These are phyloP conservation scores for Solanum chacoense DNA, from an alignment of 305 asterid species.

Conservation along the genomic window DNA sequence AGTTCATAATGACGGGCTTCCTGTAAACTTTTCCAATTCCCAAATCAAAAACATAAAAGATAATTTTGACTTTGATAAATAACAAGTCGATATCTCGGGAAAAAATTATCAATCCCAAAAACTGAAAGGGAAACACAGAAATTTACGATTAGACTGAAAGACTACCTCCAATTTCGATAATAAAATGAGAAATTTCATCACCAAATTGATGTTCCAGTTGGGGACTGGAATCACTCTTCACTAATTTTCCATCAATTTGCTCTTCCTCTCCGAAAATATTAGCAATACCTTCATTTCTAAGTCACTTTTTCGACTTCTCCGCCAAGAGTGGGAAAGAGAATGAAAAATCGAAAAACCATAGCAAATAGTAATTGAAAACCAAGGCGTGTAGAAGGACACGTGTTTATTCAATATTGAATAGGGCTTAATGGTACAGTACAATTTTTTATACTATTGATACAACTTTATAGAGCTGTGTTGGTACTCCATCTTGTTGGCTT, in stretches of 20 bases:
- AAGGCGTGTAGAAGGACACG: neutral
- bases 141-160: neutral
- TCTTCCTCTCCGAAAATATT: neutral
- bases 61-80: neutral
- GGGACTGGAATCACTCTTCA: neutral
- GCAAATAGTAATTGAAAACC: neutral
- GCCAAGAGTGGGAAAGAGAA: neutral
- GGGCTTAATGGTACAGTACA: neutral
- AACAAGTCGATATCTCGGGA: neutral
- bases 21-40: no score
- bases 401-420: neutral
- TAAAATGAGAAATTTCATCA: neutral
- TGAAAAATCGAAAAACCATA: neutral
- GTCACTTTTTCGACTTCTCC: neutral
- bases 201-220: neutral
- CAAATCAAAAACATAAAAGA: neutral
- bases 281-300: neutral
- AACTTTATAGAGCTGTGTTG: neutral
- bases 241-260: neutral
- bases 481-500: neutral
- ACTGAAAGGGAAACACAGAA: neutral
- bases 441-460: no score
- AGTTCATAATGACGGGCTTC: no score
- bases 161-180: neutral
- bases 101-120: no score